Base-by-base conservation (phyloP, 768 basidiomycete genomes). In the Boletales sp. region DNA sequence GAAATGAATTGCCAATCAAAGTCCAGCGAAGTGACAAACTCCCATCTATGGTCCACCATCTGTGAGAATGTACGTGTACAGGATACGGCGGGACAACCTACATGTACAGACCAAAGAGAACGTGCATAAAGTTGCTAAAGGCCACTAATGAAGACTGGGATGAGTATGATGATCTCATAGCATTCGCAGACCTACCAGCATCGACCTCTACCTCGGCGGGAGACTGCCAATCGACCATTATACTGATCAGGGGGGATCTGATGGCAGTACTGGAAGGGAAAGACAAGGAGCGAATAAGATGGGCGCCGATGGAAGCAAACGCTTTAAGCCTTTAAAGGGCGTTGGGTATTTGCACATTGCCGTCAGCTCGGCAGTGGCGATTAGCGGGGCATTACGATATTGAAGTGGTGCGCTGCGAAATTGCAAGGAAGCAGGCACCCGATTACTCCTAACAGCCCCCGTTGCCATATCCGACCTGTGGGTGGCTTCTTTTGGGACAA, bases 1-100 rank as follows among this genome's bases (percentile, higher is more conserved):
- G 74, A 69, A 55, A 87, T 57, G 54, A 77, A 80, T 51, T 80
- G 71, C 80, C 80, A 84, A 64, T 87, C 85, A 57, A 86, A 87
- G 50, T 73, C 60, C 49, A 85, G 63, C 19, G 83, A 82, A 10
- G 76, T 78, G 54, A 77, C 73, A 69, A 81, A 83, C 63, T 87
- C 84, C 84, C 84, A 86, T 42, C 83, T 86, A 55, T 41, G 32
- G 37, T 18, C 12, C 10, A 28, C 35, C 5, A 28, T 28, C 25
- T 3, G 38, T 38, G n/a, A 50, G 43, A 28, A 38, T 60, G 53
- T 28, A 7, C 25, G 25, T 53, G 47, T 44, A 55, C 40, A 18
- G 33, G 4, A 34, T 39, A 21, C 17, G 33, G 21, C 36, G n/a
- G 18, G n/a, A 38, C 33, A 37, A 70, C 78, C 51, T 55, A 77